Base-by-base conservation (phyloP, 495 filamentous ascomycete species). In the Daldinia grandis region DNA sequence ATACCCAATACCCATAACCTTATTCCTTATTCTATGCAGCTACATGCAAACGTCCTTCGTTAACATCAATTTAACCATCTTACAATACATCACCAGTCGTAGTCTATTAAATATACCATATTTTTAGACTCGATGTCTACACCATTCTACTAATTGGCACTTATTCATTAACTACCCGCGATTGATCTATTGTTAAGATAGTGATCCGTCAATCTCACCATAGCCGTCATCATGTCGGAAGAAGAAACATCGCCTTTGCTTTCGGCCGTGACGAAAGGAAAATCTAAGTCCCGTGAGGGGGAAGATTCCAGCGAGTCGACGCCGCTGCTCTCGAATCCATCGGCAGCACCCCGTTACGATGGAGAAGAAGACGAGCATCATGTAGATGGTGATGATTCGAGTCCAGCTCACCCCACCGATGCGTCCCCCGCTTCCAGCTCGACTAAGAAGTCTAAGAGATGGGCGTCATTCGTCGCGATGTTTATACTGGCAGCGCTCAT, bases 381-480 rank as follows among this genome's bases (percentile, higher is more conserved):
- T 76, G 83, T 79, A 56, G 81, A 82, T 15, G 54, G 69, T 12
- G 80, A 81, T 24, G 79, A 80, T 17, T 79, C 78, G 14, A 62
- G 76, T 55, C 66, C 62, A 49, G 75, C 79, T n/a, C 71, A 56
- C 5, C 66, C 68, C 10, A 60, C 68, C 21, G 58, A 74, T 47
- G 35, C 64, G 9, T 17, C 56, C 15, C 74, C 77, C 3, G 15
- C 42, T 62, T 74, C 70, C 17, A 50, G 71, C 2, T 24, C 71
- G 15, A 76, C 71, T 58, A 71, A 67, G 37, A 79, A 70, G 30
- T 37, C 74, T n/a, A 76, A 73, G 59, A 78, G 78, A 77, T 84
- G 80, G 81, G 80, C 82, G 9, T 83, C 81, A 3, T 78, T 78
- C 37, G 82, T 84, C 65, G 82, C 81, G 68, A 81, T 85, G 73